Conservation (phyloP, 2,329 filamentous ascomycete genomes). For the Tympanopsis confertula region DNA sequence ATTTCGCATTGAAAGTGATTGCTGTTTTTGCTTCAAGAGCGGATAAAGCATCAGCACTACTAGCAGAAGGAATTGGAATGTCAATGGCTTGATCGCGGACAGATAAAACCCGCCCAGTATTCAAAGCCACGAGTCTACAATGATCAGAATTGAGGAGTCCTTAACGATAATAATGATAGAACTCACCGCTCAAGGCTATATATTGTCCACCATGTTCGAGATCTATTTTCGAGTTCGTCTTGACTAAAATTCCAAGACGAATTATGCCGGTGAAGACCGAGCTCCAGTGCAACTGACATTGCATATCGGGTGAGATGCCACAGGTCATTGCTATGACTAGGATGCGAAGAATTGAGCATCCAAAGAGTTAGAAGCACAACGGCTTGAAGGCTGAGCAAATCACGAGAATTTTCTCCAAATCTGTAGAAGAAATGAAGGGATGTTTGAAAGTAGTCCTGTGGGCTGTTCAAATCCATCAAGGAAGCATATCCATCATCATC, state of each 20-base stretch:
- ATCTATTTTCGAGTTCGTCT: conserved; percentile 10
- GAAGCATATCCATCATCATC: conserved; percentile 6
- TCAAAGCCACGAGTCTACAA: conserved; percentile 10
- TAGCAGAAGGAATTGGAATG: conserved; percentile 6
- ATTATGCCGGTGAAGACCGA: conserved; percentile 11
- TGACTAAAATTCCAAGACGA: conserved; percentile 7
- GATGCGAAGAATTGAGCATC: conserved; percentile 10
- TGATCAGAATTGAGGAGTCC: no score
- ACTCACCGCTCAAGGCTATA: conserved; percentile 11
- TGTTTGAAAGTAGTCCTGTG: conserved; percentile 10
- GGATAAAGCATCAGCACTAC: conserved; percentile 6
- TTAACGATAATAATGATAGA: no score
- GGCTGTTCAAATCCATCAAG: conserved; percentile 10
- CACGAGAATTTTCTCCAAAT: conserved; percentile 8
- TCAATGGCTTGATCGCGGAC: conserved; percentile 11
- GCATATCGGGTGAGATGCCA: conserved; percentile 13
- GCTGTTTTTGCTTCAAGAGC: conserved; percentile 4
- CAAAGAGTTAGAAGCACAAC: conserved; percentile 10
- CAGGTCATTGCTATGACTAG: conserved; percentile 10
- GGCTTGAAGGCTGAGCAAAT: conserved; percentile 9
- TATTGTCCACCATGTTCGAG: conserved; percentile 11
- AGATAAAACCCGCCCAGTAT: conserved; percentile 11
- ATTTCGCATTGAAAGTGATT: conserved; percentile 6
- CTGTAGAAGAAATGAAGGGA: conserved; percentile 9
- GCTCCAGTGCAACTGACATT: conserved; percentile 13